Conservation (phyloP, 2,329 filamentous ascomycete species). For the Daldinia sp. region DNA sequence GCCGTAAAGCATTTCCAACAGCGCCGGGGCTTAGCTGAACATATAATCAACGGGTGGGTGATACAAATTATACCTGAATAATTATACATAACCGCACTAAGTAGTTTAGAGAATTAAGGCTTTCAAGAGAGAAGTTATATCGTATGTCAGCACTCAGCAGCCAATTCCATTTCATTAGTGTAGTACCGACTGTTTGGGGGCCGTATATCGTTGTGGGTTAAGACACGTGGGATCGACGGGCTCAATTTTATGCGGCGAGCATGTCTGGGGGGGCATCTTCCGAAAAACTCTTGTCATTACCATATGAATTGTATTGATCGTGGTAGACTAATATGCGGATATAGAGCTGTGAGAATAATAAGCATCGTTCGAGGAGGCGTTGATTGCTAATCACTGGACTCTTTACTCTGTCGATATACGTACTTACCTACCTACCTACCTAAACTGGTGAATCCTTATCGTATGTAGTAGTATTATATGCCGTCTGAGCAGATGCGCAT, state of each 20-base stretch:
- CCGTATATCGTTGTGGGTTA: slow-evolving; percentile 31
- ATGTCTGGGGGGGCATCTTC: slow-evolving; percentile 20
- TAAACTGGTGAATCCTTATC: too few species aligned
- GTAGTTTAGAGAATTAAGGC: background rate
- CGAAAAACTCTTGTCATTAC: background rate
- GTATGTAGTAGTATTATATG: background rate
- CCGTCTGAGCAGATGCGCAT: background rate
- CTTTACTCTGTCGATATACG: background rate
- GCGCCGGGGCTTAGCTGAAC: background rate
- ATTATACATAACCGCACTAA: too few species aligned
- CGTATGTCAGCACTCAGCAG: background rate
- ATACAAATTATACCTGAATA: background rate
- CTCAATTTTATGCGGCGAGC: slow-evolving; percentile 35
- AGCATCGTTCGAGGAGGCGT: background rate
- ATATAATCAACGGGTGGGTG: background rate
- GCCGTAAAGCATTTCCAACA: slow-evolving; percentile 2
- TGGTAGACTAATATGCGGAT: background rate
- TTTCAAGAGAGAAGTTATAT: background rate
- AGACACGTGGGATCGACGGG: slow-evolving; percentile 43
- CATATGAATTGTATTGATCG: background rate
- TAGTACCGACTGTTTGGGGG: slow-evolving; percentile 19
- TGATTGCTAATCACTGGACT: background rate
- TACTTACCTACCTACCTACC: too few species aligned
- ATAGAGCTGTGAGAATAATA: background rate
- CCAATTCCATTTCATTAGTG: slow-evolving; percentile 14